phyloP scores from a whole-genome alignment of 2,329 filamentous ascomycete genomes.

The Fusarium buxicola region DNA sequence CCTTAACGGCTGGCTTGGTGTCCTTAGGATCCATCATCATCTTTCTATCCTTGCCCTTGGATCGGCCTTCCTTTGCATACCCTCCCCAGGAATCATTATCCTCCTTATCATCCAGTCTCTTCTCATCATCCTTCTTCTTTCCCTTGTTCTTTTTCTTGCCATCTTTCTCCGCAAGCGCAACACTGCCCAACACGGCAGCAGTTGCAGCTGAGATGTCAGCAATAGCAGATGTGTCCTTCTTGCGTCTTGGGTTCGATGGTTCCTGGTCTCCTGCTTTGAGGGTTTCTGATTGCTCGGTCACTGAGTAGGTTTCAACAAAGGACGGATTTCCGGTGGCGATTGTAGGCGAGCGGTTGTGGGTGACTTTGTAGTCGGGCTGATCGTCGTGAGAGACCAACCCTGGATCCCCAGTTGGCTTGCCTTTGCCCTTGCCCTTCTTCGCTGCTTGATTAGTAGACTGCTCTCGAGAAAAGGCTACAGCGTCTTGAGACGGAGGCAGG shows the following conservation, averaged over 20 bases:
- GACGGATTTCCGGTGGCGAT: neutral
- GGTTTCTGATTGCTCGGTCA: neutral
- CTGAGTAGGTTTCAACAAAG: neutral
- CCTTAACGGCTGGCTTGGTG: neutral
- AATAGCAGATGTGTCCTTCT: slow-evolving; percentile 16
- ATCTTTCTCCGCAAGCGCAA: slow-evolving; percentile 49
- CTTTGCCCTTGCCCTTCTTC: slow-evolving; percentile 26
- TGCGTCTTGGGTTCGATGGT: neutral
- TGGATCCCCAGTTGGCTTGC: neutral
- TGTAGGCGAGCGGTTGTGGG: neutral
- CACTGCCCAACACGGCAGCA: slow-evolving; percentile 46
- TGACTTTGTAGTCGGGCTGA: neutral
- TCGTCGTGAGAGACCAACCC: neutral
- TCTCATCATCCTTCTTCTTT: slow-evolving; percentile 46
- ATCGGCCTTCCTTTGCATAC: neutral
- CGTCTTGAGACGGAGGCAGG: neutral
- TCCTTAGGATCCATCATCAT: neutral
- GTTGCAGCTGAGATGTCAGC: slow-evolving; percentile 27
- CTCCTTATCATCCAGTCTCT: neutral
- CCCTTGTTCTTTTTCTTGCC: slow-evolving; percentile 51
- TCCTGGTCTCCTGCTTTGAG: slow-evolving; percentile 5
- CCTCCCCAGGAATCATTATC: neutral
- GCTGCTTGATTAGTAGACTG: neutral
- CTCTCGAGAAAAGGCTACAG: neutral
- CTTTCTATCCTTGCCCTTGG: neutral